These are phyloP conservation scores for Phaseolus lunatus DNA, from an alignment of 306 rosid species.

Conservation along the genomic window DNA sequence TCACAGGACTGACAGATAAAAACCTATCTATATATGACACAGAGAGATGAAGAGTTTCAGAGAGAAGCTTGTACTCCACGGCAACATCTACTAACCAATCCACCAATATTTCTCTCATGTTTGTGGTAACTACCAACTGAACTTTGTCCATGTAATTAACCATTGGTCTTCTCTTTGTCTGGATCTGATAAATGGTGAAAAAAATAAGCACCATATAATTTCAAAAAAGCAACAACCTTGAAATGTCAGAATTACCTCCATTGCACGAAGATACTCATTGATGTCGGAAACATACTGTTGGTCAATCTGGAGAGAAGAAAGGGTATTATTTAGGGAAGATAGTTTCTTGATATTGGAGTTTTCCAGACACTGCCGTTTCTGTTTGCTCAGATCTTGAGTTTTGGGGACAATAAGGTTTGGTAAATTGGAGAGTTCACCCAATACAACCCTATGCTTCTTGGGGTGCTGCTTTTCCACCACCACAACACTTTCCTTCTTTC, in stretches of 20 bases:
- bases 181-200: not conserved
- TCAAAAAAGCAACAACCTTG: not conserved
- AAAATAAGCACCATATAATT: not conserved
- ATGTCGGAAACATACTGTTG: constrained; percentile 41
- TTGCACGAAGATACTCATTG: constrained; percentile 55
- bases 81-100: constrained; percentile 97
- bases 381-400: not conserved
- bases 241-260: constrained; percentile 60
- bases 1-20: constrained; percentile 54
- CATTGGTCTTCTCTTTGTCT: constrained; percentile 63
- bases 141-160: constrained; percentile 58
- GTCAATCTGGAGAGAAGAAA: not conserved
- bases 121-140: constrained; percentile 63
- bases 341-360: constrained; percentile 41
- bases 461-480: constrained; percentile 35
- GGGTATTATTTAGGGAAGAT: not conserved
- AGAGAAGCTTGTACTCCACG: constrained; percentile 72
- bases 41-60: constrained; percentile 73
- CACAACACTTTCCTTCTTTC: constrained; percentile 50
- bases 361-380: constrained; percentile 37
- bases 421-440: constrained; percentile 66
- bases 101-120: constrained; percentile 79
- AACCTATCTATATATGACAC: constrained; percentile 71
- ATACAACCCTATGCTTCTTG: constrained; percentile 59
- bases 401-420: constrained; percentile 32